These are phyloP conservation scores for Eucalyptus coolabah DNA, from an alignment of 345 rosid genomes.

Conservation along the genomic window DNA sequence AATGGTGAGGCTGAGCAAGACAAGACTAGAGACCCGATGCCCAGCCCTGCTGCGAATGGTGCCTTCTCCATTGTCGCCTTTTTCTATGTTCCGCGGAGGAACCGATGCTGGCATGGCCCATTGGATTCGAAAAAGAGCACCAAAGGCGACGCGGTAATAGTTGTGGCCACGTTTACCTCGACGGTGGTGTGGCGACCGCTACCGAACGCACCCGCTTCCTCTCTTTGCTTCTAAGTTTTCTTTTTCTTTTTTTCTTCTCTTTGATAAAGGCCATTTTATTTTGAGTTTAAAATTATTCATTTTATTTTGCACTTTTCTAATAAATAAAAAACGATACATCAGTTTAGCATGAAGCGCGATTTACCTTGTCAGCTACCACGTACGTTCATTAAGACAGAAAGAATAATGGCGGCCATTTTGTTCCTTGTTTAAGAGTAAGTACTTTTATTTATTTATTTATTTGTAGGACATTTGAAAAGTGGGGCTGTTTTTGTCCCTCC, in stretches of 20 bases:
- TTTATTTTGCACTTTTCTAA: no score
- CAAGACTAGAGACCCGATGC: neutral
- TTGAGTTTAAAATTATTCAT: no score
- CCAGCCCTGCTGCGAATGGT: neutral
- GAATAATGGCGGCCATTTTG: no score
- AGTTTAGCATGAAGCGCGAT: no score
- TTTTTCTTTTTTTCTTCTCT: no score
- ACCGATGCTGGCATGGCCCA: neutral
- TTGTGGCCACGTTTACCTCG: no score
- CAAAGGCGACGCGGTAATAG: neutral
- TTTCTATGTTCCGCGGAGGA: neutral
- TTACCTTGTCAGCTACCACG: no score
- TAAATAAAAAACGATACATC: neutral
- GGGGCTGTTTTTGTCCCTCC: no score
- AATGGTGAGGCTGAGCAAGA: neutral
- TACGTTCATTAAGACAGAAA: no score
- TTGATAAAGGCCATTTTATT: neutral
- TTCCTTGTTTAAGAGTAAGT: neutral
- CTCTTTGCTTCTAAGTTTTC: neutral
- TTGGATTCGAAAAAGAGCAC: no score
- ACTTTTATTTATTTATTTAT: neutral
- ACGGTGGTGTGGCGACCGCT: neutral
- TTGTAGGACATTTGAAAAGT: no score
- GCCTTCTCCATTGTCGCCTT: neutral
- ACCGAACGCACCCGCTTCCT: neutral